Percentiles rank a stretch among this genome's conserved stretches.
Conservation (phyloP, 768 basidiomycete genomes). For the Mycena maculata region DNA sequence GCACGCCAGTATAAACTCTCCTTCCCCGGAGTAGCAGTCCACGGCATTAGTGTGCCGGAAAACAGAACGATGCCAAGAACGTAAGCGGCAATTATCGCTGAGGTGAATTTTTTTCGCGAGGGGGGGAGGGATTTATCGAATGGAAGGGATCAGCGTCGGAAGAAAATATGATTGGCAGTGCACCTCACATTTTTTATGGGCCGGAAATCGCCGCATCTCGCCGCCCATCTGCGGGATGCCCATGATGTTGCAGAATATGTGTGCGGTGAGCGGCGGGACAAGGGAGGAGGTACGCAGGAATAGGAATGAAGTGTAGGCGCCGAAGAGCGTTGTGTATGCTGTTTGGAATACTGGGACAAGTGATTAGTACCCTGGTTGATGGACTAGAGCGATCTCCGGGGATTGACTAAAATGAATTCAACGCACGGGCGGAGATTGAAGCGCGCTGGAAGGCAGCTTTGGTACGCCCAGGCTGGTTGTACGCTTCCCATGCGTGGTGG, state of each 20-base stretch:
- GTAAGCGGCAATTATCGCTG: constrained; percentile 20
- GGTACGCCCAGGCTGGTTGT: constrained; percentile 78
- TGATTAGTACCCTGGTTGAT: too few relatives aligned
- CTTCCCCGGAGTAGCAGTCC: constrained; percentile 7
- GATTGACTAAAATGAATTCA: too few relatives aligned
- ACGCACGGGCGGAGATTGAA: constrained; percentile 63
- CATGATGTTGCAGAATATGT: constrained; percentile 96
- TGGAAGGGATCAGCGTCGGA: background rate
- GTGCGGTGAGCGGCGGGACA: constrained; percentile 79
- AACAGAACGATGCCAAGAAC: constrained; percentile 21
- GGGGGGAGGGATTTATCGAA: background rate
- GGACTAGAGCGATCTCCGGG: too few relatives aligned
- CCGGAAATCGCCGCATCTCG: constrained; percentile 67
- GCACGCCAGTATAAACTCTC: too few relatives aligned
- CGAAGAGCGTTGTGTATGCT: constrained; percentile 92
- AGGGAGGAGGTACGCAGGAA: constrained; percentile 90
- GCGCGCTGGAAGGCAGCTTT: constrained; percentile 73
- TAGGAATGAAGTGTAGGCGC: constrained; percentile 86
- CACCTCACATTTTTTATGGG: constrained; percentile 62
- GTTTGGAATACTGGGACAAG: constrained; percentile 80
- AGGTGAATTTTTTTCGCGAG: constrained; percentile 28
- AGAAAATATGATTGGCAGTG: constrained; percentile 19
- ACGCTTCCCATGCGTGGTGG: constrained; percentile 93
- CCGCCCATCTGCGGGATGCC: constrained; percentile 78
- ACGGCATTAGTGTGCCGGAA: constrained; percentile 2